These are phyloP conservation scores for Fraxinus pennsylvanica DNA, from an alignment of 257 asterid genomes.

Conservation along the genomic window DNA sequence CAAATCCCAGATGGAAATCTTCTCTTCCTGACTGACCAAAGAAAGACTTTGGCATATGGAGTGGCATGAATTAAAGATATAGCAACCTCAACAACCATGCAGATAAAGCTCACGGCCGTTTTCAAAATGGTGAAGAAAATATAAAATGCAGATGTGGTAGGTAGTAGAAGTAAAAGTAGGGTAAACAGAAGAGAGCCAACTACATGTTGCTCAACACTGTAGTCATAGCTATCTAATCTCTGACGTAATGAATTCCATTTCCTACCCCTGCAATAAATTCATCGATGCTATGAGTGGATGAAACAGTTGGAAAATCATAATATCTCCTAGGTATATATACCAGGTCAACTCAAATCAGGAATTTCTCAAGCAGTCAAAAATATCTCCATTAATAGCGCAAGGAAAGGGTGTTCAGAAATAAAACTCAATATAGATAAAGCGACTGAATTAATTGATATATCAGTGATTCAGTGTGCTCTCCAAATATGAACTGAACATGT, in stretches of 20 bases:
- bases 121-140: conserved; percentile 85
- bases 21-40: conserved; percentile 69
- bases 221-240: conserved; percentile 91
- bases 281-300: conserved; percentile 21
- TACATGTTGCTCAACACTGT: conserved; percentile 86
- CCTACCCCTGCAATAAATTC: conserved; percentile 71
- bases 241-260: conserved; percentile 91
- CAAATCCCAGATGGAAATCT: conserved; percentile 90
- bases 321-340: conserved; percentile 2
- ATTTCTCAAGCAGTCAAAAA: not conserved
- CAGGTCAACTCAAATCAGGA: not conserved
- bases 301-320: conserved; percentile 9
- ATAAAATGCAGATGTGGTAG: conserved; percentile 89
- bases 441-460: not conserved
- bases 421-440: not conserved
- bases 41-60: conserved; percentile 64
- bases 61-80: conserved; percentile 74
- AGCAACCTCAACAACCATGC: conserved; percentile 50
- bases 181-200: conserved; percentile 93
- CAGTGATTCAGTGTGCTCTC: not conserved
- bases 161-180: conserved; percentile 81
- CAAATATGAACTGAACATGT: not conserved
- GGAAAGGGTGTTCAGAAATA: not conserved
- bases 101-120: conserved; percentile 57
- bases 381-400: not conserved